Percentiles rank a stretch among this genome's conserved stretches.
Conservation (phyloP, 768 basidiomycete genomes). For the Kwoniella dendrophila region DNA sequence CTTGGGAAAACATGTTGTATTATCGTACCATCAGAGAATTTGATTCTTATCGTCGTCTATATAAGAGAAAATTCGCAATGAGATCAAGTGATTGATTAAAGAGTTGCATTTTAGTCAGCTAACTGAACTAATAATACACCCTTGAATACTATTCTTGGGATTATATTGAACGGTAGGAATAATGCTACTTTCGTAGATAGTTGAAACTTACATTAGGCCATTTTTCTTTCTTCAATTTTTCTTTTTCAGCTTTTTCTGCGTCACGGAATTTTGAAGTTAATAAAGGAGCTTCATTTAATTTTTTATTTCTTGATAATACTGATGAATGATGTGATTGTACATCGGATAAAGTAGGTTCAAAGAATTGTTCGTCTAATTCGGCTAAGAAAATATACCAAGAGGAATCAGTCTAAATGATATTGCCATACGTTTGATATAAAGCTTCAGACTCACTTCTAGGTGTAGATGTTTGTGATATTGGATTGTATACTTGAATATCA, state of each 20-base stretch:
- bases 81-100: not conserved
- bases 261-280: conserved; percentile 46
- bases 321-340: conserved; percentile 47
- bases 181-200: not conserved
- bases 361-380: conserved; percentile 45
- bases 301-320: conserved; percentile 41
- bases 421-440: not conserved
- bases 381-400: conserved; percentile 9
- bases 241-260: conserved; percentile 39
- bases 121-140: not conserved
- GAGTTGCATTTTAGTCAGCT: not conserved
- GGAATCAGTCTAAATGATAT: not conserved
- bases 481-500: conserved; percentile 24
- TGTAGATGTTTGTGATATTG: not conserved
- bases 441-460: conserved; percentile 1
- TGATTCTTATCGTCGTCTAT: conserved; percentile 51
- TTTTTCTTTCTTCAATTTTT: conserved; percentile 46
- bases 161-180: not conserved
- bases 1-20: conserved; percentile 52
- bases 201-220: conserved; percentile 47
- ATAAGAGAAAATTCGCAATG: not conserved
- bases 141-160: not conserved
- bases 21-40: conserved; percentile 54
- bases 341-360: conserved; percentile 48
- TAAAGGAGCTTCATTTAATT: conserved; percentile 51